A percentile compares a stretch with the other conserved stretches of the same genome.
phyloP scores from a whole-genome alignment of 2,329 filamentous ascomycete genomes.

The Diplodia intermedia region DNA sequence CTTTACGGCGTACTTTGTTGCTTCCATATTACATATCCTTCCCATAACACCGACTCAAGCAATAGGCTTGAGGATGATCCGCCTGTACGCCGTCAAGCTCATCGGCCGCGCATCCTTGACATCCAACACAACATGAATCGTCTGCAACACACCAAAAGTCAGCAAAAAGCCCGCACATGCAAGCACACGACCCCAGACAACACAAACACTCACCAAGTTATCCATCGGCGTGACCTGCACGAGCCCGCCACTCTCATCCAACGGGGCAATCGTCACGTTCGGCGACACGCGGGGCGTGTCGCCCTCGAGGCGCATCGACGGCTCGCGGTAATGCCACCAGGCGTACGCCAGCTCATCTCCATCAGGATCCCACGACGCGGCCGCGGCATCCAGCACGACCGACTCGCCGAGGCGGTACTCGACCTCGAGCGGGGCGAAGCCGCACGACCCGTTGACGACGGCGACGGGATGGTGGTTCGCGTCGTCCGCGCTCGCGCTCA shows the following conservation, averaged over 20 bases:
- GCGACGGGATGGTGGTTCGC: slow-evolving; percentile 36
- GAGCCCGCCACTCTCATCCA: slow-evolving; percentile 16
- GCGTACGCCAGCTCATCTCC: slow-evolving; percentile 34
- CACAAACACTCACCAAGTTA: slow-evolving; percentile 30
- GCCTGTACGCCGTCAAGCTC: slow-evolving; percentile 34
- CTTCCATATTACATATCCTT: neutral
- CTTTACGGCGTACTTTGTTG: no score
- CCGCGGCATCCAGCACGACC: slow-evolving; percentile 34
- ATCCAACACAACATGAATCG: slow-evolving; percentile 34
- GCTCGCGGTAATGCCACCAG: slow-evolving; percentile 37
- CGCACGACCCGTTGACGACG: slow-evolving; percentile 35
- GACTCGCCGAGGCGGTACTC: slow-evolving; percentile 31
- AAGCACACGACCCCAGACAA: neutral
- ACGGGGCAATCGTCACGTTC: slow-evolving; percentile 23
- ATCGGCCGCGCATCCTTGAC: slow-evolving; percentile 31
- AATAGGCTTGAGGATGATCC: slow-evolving; percentile 29
- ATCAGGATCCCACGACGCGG: slow-evolving; percentile 37
- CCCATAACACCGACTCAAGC: neutral
- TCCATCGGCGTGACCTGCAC: slow-evolving; percentile 28
- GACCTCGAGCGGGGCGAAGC: slow-evolving; percentile 28
- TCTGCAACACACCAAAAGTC: slow-evolving; percentile 19
- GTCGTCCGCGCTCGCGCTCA: slow-evolving; percentile 25
- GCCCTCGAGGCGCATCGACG: slow-evolving; percentile 15
- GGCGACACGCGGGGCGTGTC: slow-evolving; percentile 10
- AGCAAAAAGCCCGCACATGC: neutral